A percentile compares a stretch with the other conserved stretches of the same genome.
These are phyloP conservation scores for Xerocomus potaroensis DNA, from an alignment of 768 basidiomycete genomes.

Conservation along the genomic window DNA sequence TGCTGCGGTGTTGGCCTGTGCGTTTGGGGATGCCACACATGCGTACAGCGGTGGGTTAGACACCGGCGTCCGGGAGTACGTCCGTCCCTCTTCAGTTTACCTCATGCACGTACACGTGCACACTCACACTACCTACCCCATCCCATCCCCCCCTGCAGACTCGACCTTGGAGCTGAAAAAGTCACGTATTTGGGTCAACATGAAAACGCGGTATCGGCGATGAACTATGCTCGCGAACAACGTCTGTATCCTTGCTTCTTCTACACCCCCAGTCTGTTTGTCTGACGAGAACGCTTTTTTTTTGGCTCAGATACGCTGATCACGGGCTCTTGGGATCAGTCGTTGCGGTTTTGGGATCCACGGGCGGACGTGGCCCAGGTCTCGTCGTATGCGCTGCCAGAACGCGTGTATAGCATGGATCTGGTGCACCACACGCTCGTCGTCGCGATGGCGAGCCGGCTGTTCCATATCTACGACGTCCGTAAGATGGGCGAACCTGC, in stretches of 20 bases:
- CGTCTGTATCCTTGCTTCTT: conserved; percentile 41
- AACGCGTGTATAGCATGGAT: conserved; percentile 84
- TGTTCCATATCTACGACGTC: conserved; percentile 87
- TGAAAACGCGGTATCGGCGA: conserved; percentile 70
- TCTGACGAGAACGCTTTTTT: no score
- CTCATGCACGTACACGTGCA: not conserved
- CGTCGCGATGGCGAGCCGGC: conserved; percentile 87
- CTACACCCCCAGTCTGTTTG: no score
- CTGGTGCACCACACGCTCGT: conserved; percentile 76
- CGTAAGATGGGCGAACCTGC: conserved; percentile 70
- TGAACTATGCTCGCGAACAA: conserved; percentile 62
- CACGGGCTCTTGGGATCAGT: conserved; percentile 91
- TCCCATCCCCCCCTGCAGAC: conserved; percentile 49
- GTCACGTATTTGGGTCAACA: conserved; percentile 77
- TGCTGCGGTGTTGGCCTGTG: conserved; percentile 81
- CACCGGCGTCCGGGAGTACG: conserved; percentile 73
- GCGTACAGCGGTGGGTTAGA: conserved; percentile 89
- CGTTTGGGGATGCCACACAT: conserved; percentile 60
- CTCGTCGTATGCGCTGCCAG: conserved; percentile 62
- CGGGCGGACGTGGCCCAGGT: conserved; percentile 55
- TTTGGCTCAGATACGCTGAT: conserved; percentile 57
- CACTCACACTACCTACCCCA: no score
- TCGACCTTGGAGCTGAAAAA: conserved; percentile 73
- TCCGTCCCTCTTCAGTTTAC: not conserved
- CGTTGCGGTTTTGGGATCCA: conserved; percentile 85